phyloP scores from a whole-genome alignment of 2,329 filamentous ascomycete species.

The Sarocladium strictum region DNA sequence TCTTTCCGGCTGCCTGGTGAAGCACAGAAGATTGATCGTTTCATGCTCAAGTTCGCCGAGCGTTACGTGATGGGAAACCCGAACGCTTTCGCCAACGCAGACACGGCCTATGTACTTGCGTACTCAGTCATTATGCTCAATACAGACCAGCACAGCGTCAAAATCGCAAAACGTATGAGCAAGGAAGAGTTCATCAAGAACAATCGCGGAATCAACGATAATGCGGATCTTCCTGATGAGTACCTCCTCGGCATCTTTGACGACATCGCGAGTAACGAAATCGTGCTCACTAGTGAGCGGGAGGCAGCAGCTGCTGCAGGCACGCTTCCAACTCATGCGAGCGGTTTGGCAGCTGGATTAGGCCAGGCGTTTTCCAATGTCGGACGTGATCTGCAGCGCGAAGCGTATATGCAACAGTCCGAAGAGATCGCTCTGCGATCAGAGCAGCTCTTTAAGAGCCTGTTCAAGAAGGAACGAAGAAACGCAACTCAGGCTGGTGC shows the following conservation, averaged over 20 bases:
- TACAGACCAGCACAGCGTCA: constrained; percentile 87
- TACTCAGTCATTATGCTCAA: constrained; percentile 98
- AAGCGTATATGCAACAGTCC: constrained; percentile 90
- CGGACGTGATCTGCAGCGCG: constrained; percentile 82
- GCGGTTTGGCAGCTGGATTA: constrained; percentile 73
- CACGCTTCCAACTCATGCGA: constrained; percentile 48
- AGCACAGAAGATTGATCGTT: constrained; percentile 97
- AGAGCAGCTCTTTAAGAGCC: constrained; percentile 84
- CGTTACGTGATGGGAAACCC: constrained; percentile 92
- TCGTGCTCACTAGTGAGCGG: constrained; percentile 87
- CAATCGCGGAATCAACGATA: constrained; percentile 97
- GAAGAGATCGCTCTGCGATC: constrained; percentile 76
- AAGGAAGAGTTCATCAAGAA: constrained; percentile 99
- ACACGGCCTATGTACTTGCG: constrained; percentile 91
- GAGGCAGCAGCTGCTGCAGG: constrained; percentile 81
- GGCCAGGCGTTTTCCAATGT: constrained; percentile 88
- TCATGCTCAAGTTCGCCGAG: constrained; percentile 98
- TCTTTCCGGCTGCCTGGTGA: constrained; percentile 93
- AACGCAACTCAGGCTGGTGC: constrained; percentile 64
- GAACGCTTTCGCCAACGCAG: constrained; percentile 95
- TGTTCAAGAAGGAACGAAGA: constrained; percentile 83
- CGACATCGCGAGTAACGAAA: constrained; percentile 86
- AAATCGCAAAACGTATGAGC: constrained; percentile 81
- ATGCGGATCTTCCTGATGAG: constrained; percentile 84
- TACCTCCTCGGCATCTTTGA: constrained; percentile 88